phyloP scores from a whole-genome alignment of 2,329 filamentous ascomycete genomes.

The Ciborinia camelliae region DNA sequence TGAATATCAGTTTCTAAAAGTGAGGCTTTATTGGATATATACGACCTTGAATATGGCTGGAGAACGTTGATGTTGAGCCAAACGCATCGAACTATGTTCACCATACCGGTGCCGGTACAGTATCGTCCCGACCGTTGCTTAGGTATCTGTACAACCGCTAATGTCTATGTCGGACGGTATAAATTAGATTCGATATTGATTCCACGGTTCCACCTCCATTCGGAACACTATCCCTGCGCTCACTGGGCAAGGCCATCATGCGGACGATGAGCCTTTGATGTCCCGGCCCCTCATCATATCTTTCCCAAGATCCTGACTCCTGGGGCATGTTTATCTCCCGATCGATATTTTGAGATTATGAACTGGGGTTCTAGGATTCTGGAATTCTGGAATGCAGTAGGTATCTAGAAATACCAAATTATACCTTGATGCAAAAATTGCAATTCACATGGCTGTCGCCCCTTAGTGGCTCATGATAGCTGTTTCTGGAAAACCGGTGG shows the following conservation, averaged over 20 bases:
- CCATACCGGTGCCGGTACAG: neutral
- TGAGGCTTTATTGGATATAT: neutral
- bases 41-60: neutral
- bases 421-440: neutral
- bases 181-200: neutral
- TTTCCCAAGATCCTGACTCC: conserved; percentile 9
- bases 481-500: neutral
- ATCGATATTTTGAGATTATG: neutral
- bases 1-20: neutral
- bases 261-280: neutral
- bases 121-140: neutral
- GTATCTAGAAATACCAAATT: neutral
- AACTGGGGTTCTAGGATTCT: neutral
- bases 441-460: neutral
- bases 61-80: neutral
- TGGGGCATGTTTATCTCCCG: neutral
- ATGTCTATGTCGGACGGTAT: neutral
- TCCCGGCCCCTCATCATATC: neutral
- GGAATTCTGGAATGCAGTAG: neutral
- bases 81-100: neutral
- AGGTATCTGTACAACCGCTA: neutral
- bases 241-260: neutral
- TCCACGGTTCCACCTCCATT: neutral
- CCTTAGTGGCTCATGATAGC: neutral
- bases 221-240: neutral